Evolutionary conservation across 495 filamentous ascomycete species (phyloP).

Genomic region (Penicillium fimorum): DNA sequence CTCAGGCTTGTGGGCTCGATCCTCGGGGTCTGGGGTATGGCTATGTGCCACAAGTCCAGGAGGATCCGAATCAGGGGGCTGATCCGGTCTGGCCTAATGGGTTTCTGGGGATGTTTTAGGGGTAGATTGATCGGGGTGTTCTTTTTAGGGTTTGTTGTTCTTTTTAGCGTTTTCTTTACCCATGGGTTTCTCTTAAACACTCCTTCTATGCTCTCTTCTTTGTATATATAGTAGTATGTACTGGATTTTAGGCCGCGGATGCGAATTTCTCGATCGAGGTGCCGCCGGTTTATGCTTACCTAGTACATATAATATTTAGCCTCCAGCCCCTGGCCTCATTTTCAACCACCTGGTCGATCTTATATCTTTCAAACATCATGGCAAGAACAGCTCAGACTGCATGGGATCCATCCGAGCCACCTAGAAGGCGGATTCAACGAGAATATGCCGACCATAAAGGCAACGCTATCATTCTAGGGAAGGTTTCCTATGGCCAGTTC

Average conservation of each 20-base stretch:
- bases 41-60: constrained; percentile 3
- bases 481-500: background rate
- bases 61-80: constrained; percentile 7
- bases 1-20: background rate
- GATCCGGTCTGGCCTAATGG: constrained; percentile 19
- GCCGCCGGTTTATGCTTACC: too few relatives aligned
- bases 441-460: background rate
- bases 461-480: background rate
- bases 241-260: too few relatives aligned
- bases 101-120: constrained; percentile 23
- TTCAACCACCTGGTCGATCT: too few relatives aligned
- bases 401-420: background rate
- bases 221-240: background rate
- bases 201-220: background rate
- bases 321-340: too few relatives aligned
- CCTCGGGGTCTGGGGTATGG: constrained; percentile 9
- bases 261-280: too few relatives aligned
- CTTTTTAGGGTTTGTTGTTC: background rate
- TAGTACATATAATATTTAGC: too few relatives aligned
- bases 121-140: background rate
- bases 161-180: background rate
- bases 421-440: background rate
- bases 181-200: background rate
- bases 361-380: background rate
- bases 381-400: background rate